Evolutionary conservation across 106 monocot species (phyloP), one percentile per base, ranked within the genome.

Genomic region (Dendrobium officinale): DNA sequence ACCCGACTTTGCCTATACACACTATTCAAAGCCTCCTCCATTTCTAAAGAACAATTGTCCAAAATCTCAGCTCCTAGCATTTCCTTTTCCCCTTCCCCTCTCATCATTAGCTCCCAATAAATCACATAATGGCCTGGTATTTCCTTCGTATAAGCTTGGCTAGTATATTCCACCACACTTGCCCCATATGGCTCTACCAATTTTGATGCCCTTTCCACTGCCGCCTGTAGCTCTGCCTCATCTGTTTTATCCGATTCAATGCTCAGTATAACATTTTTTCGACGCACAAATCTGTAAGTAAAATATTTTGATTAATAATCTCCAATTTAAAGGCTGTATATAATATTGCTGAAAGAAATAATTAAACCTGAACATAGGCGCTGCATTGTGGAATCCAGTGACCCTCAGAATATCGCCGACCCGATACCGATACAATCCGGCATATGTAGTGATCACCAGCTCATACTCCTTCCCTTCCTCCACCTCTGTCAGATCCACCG

Each of bases 1-100:
- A 88, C 95, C 44, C 95, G 79, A 78, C 93, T 89, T 78, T 95
- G 95, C 66, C 95, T 51, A 85, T 95, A 95, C 67, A 93, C 95
- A 11, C 84, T 11, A 80, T 95, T 95, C 85, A 95, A 58, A 41
- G 77, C 79, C 86, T 93, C 91, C 75, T 95, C 95, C 82, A 93
- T 95, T 58, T 77, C 93, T 9, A 88, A 75, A 76, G 92, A 95
- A 64, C 95, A 95, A n/a, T 37, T 47, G 75, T 86, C 89, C 40
- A 95, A 54, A 45, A 91, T 80, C 26, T 77, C 88, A 47, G 6
- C 29, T 10, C 43, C 29, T 2, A n/a, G 41, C 44, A 44, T n/a
- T 44, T 44, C 33, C 37, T 5, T 16, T 15, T 16, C 67, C 40
- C 55, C 20, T 54, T 56, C 55, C 0, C 72, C 15, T 6, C 20